Evolutionary conservation across 2,329 filamentous ascomycete genomes (phyloP).

Genomic region (Stromatinia cepivora): DNA sequence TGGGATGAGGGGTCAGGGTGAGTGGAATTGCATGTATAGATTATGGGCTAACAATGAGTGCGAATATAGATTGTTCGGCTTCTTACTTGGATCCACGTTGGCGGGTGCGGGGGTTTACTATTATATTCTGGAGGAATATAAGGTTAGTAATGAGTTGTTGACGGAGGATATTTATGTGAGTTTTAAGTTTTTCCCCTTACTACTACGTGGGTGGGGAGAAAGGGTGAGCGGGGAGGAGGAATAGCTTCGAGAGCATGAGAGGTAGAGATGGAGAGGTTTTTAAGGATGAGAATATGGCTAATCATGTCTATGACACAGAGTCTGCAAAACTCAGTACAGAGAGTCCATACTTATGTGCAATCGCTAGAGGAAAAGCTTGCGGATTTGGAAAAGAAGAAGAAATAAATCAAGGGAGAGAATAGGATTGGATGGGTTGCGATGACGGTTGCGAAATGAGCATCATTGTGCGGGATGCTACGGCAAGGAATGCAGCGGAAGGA

Average conservation of each 20-base stretch:
- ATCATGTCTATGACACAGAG: constrained; percentile 53
- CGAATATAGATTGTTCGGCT: constrained; percentile 74
- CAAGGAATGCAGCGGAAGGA: background rate
- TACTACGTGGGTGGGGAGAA: background rate
- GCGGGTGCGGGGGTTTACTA: constrained; percentile 84
- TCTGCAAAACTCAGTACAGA: constrained; percentile 82
- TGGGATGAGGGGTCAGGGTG: background rate
- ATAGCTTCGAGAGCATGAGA: background rate
- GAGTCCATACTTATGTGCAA: constrained; percentile 80
- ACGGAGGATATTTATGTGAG: constrained; percentile 95
- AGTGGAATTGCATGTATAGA: background rate
- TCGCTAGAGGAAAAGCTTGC: constrained; percentile 79
- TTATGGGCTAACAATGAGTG: background rate
- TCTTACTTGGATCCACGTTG: constrained; percentile 79
- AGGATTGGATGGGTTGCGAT: background rate
- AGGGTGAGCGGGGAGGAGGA: background rate
- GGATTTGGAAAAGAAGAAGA: constrained; percentile 68
- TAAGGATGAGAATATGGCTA: background rate
- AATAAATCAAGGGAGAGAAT: constrained; percentile 31
- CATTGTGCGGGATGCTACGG: background rate
- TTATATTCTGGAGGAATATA: constrained; percentile 92
- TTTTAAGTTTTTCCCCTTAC: constrained; percentile 42
- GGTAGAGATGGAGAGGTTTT: background rate
- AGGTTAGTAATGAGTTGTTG: constrained; percentile 86
- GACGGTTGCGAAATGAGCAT: background rate